These are phyloP conservation scores for Pythium folliculosum DNA, from an alignment of 352 stramenopile species.

Conservation along the genomic window DNA sequence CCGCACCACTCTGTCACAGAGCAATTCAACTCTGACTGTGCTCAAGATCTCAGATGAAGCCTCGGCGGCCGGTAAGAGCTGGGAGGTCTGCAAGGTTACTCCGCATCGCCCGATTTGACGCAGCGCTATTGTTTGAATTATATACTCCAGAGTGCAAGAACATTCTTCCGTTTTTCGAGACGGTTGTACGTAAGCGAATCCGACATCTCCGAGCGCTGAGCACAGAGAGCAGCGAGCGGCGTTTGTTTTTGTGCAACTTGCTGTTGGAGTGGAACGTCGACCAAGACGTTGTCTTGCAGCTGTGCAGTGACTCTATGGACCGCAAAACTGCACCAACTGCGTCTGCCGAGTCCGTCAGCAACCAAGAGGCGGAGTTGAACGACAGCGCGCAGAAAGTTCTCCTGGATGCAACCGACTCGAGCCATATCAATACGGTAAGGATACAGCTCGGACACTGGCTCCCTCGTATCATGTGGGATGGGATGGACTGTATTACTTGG, in stretches of 20 bases:
- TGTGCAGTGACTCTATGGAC: constrained; percentile 34
- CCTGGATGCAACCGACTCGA: not conserved
- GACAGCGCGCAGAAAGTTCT: not conserved
- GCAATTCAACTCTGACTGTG: constrained; percentile 51
- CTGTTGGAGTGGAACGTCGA: constrained; percentile 57
- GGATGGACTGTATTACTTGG: not conserved
- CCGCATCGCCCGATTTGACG: not conserved
- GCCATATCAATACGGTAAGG: constrained; percentile 11
- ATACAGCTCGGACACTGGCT: not conserved
- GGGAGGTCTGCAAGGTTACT: not conserved
- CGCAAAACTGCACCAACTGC: not conserved
- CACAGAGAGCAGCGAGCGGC: constrained; percentile 13
- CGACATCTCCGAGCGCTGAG: constrained; percentile 6
- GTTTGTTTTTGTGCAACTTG: constrained; percentile 45
- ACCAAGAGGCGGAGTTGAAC: constrained; percentile 3
- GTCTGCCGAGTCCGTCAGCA: not conserved
- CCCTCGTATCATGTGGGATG: not conserved
- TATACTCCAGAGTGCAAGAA: not conserved
- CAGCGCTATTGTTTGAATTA: not conserved
- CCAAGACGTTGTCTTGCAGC: constrained; percentile 50
- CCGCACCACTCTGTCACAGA: constrained; percentile 40
- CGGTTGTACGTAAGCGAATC: not conserved
- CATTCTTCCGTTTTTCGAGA: constrained; percentile 1
- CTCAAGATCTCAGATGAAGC: constrained; percentile 39
- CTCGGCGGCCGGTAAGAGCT: not conserved